Percentiles rank a stretch among this genome's conserved stretches.
These are phyloP conservation scores for Trichosanthes truncata DNA, from an alignment of 306 rosid species.

Conservation along the genomic window DNA sequence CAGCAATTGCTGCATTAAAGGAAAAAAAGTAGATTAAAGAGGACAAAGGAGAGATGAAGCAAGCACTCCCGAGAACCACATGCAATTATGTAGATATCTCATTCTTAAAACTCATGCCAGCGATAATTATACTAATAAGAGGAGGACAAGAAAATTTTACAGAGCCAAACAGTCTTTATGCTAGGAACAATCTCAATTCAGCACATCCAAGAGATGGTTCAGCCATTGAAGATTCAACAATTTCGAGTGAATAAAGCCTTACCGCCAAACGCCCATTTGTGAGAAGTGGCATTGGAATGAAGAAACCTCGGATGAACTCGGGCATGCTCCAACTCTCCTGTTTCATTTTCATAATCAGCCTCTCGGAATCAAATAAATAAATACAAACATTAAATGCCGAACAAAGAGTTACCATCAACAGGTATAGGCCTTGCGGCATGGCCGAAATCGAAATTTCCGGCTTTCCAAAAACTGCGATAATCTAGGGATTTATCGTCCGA, in stretches of 20 bases:
- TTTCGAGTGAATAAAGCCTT: slow-evolving; percentile 2
- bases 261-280: slow-evolving; percentile 99
- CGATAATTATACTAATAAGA: not conserved
- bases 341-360: not conserved
- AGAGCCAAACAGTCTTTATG: not conserved
- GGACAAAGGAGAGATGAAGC: not conserved
- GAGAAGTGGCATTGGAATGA: slow-evolving; percentile 95
- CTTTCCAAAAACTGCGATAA: slow-evolving; percentile 73
- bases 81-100: not conserved
- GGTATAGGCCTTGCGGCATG: slow-evolving; percentile 23
- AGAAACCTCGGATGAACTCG: slow-evolving; percentile 97
- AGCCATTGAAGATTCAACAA: not conserved
- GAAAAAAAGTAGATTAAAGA: not conserved
- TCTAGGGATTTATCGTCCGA: slow-evolving; percentile 8
- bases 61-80: not conserved
- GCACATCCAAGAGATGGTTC: not conserved
- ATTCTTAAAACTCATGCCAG: not conserved
- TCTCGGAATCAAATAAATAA: not conserved
- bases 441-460: slow-evolving; percentile 52
- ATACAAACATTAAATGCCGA: not conserved
- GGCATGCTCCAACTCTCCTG: slow-evolving; percentile 76
- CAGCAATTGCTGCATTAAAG: slow-evolving; percentile 76
- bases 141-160: not conserved
- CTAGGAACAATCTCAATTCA: not conserved
- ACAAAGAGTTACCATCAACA: not conserved